These are phyloP conservation scores for Crucihimalaya himalaica DNA, from an alignment of 345 rosid species.

Conservation along the genomic window DNA sequence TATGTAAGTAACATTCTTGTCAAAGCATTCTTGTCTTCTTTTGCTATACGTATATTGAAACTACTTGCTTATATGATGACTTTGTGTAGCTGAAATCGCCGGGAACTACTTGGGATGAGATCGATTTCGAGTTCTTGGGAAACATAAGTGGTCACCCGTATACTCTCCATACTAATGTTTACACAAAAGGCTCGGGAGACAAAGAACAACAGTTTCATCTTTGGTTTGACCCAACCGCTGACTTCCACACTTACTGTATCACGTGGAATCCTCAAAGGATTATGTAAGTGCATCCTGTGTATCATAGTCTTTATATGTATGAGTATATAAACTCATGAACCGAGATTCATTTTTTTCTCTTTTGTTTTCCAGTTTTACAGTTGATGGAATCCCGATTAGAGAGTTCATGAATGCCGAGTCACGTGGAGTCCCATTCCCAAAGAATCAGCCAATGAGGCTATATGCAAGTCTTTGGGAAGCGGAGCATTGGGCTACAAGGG, in stretches of 20 bases:
- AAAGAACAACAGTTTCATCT: slow-evolving; percentile 45
- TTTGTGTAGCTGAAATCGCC: slow-evolving; percentile 39
- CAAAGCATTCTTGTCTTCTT: not conserved
- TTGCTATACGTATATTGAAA: not conserved
- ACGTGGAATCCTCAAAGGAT: slow-evolving; percentile 42
- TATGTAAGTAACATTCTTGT: slow-evolving; percentile 44
- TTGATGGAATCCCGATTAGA: slow-evolving; percentile 56
- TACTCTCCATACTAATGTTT: slow-evolving; percentile 43
- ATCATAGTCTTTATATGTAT: not conserved
- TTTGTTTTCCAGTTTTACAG: slow-evolving; percentile 49
- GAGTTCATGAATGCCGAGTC: slow-evolving; percentile 56
- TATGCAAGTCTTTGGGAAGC: slow-evolving; percentile 63
- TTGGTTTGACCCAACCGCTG: slow-evolving; percentile 38
- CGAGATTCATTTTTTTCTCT: not conserved
- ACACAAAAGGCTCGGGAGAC: slow-evolving; percentile 41
- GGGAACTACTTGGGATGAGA: slow-evolving; percentile 42
- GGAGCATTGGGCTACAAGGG: slow-evolving; percentile 69
- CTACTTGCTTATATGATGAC: not conserved
- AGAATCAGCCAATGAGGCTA: slow-evolving; percentile 55
- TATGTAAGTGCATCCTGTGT: slow-evolving; percentile 32
- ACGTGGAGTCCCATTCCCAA: slow-evolving; percentile 53
- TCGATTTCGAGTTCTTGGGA: slow-evolving; percentile 44
- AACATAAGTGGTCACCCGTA: slow-evolving; percentile 53
- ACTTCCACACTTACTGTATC: slow-evolving; percentile 40
- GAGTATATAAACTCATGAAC: not conserved